A percentile compares a stretch with the other conserved stretches of the same genome.
Conservation (phyloP, 257 asterid genomes). For the Solanum pinnatisectum region DNA sequence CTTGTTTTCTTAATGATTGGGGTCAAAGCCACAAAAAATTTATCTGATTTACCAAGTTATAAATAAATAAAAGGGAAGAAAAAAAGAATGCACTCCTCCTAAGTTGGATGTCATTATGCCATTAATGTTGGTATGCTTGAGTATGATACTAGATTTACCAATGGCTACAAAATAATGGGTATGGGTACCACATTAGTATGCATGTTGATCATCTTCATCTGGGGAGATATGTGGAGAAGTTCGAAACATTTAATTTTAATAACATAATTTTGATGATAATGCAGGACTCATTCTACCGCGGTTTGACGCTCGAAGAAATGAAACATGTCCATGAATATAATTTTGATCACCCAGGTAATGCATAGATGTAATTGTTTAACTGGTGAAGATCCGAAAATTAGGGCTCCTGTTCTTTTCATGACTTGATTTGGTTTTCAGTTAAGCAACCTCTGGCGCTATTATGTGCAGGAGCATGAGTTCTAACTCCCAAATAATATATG, state of each 20-base stretch:
- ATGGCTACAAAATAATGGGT: neutral
- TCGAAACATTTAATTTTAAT: neutral
- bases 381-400: neutral
- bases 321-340: conserved; percentile 79
- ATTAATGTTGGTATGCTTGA: neutral
- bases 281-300: conserved; percentile 97
- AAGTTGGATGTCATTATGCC: neutral
- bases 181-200: neutral
- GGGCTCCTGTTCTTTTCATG: too few relatives aligned
- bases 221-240: neutral
- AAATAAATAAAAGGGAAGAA: neutral
- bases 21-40: neutral
- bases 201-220: neutral
- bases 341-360: conserved; percentile 94
- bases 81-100: neutral
- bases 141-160: neutral
- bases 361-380: neutral
- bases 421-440: neutral
- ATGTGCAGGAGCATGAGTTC: neutral
- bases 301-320: conserved; percentile 75
- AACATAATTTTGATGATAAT: neutral
- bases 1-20: neutral
- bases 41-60: neutral
- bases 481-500: neutral
- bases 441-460: neutral